Base-by-base conservation (phyloP, 2,329 filamentous ascomycete species). In the Cladosporium sp. region DNA sequence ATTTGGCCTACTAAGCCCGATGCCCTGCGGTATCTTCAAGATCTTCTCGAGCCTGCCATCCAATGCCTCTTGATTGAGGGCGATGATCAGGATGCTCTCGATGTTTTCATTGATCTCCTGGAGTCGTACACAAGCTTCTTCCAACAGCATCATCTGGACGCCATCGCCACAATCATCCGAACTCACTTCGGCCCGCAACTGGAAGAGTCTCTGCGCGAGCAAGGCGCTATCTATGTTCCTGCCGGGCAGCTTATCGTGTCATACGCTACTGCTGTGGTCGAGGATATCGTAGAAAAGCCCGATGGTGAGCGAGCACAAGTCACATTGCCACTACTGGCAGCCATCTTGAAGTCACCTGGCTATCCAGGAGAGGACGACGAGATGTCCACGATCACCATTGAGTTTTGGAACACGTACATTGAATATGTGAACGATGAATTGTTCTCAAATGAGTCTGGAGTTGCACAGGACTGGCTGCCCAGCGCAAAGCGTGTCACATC, bases 351-450 rank as follows among this genome's bases (percentile, higher is more conserved):
- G 24, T 85, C 88, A 14, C 82, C 87, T 14, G 91, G 91, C 1
- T 85, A 87, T 71, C 86, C 90, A 1, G 88, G 89, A 1, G 85
- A 85, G 4, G 91, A 94, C 65, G 90, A 95, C 72, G 88, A 87
- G 69, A 87, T 93, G 12, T 93, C 92, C 65, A 86, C 91, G 0
- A 86, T 88, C 1, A 87, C 89, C 0, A 83, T 94, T 15, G 91
- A 95, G 72, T 94, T 95, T 75, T 95, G 92, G 92, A 89, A 87
- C 21, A 88, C 87, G 0, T 92, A 89, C 74, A 86, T 91, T 6
- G 91, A 93, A 77, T 73, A 75, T 61, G 86, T 86, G 14, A 83
- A 81, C 88, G 81, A 86, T 83, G 67, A 90, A 11, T 79, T 85
- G 55, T 86, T 83, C 67, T 83, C 84, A 1, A 81, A 82, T n/a